Conservation (phyloP, 2,329 filamentous ascomycete species). For the Paramyrothecium sp. region DNA sequence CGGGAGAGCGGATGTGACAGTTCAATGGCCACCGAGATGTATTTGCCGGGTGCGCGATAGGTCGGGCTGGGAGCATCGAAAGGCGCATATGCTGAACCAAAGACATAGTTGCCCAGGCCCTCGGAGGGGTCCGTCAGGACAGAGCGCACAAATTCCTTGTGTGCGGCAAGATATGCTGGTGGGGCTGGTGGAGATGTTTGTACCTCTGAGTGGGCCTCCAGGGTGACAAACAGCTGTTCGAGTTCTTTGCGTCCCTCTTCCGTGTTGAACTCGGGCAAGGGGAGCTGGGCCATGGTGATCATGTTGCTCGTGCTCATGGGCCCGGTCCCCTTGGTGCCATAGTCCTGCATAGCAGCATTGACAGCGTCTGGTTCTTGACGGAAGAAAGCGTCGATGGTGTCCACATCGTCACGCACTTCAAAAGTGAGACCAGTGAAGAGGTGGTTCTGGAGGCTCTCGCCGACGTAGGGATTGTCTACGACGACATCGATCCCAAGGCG, state of each 20-base stretch:
- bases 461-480: conserved; percentile 32
- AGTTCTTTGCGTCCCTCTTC: neutral
- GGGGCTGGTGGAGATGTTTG: neutral
- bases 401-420: neutral
- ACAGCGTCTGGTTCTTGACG: neutral
- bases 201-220: neutral
- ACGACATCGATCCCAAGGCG: conserved; percentile 25
- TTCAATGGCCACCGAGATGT: conserved; percentile 52
- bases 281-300: neutral
- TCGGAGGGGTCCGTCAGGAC: neutral
- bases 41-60: conserved; percentile 18
- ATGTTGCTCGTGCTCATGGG: neutral
- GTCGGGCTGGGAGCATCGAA: neutral
- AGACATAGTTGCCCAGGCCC: neutral
- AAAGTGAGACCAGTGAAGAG: neutral
- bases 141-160: neutral
- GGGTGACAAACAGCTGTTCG: neutral
- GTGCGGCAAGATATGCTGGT: neutral
- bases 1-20: conserved; percentile 60
- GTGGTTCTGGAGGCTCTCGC: conserved; percentile 36
- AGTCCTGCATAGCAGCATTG: neutral
- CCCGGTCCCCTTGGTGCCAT: neutral
- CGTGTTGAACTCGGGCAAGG: neutral
- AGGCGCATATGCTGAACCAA: neutral
- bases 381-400: conserved; percentile 1